A percentile compares a stretch with the other conserved stretches of the same genome.
Evolutionary conservation across 345 rosid genomes (phyloP).

Genomic region (Rhodamnia rubescens): DNA sequence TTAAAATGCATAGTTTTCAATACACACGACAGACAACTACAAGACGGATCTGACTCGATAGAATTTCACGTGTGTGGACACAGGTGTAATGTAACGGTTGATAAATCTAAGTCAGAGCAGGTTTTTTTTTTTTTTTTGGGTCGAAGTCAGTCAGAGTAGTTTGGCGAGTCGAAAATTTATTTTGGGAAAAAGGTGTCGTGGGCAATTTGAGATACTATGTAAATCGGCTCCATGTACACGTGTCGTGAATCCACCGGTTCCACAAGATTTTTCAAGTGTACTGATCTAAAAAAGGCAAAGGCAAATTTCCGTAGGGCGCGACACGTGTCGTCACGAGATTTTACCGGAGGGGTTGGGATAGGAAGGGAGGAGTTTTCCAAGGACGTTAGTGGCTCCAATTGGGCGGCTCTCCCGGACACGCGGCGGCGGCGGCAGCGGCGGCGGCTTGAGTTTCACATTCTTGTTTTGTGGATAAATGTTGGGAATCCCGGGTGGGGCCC

Average conservation of each 20-base stretch:
- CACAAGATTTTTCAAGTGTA: accelerated
- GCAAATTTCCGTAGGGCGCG: accelerated
- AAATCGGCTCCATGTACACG: neutral
- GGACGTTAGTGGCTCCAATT: neutral
- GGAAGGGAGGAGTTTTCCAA: neutral
- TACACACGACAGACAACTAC: no score
- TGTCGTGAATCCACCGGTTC: no score
- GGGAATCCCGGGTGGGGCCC: neutral
- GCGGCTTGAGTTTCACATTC: neutral
- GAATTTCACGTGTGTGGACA: no score
- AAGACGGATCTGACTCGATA: no score
- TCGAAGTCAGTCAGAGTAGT: accelerated
- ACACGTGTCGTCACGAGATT: neutral
- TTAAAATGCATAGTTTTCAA: no score
- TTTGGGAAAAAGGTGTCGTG: neutral
- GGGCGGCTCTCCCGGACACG: neutral
- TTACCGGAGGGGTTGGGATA: neutral
- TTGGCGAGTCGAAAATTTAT: neutral
- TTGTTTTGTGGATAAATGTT: neutral
- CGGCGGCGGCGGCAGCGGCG: neutral
- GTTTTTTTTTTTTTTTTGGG: no score
- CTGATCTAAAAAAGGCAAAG: accelerated
- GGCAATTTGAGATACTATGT: neutral
- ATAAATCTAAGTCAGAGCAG: accelerated
- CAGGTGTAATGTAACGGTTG: accelerated